Base-by-base conservation (phyloP, 2,329 filamentous ascomycete genomes). In the Rosellinia necatrix region DNA sequence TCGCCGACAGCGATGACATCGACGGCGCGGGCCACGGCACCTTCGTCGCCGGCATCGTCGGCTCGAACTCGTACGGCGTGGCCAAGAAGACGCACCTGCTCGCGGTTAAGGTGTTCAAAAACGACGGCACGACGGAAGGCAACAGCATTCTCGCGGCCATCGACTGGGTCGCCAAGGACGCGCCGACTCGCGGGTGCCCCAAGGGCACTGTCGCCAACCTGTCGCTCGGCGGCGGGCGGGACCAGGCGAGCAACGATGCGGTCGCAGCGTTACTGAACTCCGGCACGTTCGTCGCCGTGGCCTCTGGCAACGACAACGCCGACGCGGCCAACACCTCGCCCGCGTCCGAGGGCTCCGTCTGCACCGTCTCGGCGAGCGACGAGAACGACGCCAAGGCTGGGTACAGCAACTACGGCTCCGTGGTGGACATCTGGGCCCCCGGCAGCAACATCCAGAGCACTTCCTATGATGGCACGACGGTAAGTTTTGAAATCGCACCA, bases 211-310 rank as follows among this genome's bases (percentile, higher is more conserved):
- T 83, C 25, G 75, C 82, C 54, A 81, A 76, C 70, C 76, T 85
- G 76, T 83, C 78, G 15, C 75, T 85, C 2, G 80, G 80, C 5
- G 78, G 77, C 1, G 49, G 65, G 15, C 71, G 65, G 53, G 78
- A 76, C 1, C 58, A 66, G 3, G 74, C 80, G 38, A 70, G 82
- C 62, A 82, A 84, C 72, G 61, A 64, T 17, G 78, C 79, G 34
- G 74, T 83, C 22, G 72, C 76, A 15, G 69, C 66, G 27, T 78
- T 79, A 17, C 77, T 75, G 60, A 63, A 62, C 13, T 63, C 66
- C 3, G 80, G 81, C 27, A 69, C 84, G 21, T 74, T 81, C 41
- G 74, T 78, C 4, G 76, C 80, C 19, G 80, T 82, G 0, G 80
- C 81, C 4, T 81, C 82, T 13, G 82, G 82, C 32, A 84, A 84